Conservation (phyloP, 2,329 filamentous ascomycete species). For the Blastomyces silverae region DNA sequence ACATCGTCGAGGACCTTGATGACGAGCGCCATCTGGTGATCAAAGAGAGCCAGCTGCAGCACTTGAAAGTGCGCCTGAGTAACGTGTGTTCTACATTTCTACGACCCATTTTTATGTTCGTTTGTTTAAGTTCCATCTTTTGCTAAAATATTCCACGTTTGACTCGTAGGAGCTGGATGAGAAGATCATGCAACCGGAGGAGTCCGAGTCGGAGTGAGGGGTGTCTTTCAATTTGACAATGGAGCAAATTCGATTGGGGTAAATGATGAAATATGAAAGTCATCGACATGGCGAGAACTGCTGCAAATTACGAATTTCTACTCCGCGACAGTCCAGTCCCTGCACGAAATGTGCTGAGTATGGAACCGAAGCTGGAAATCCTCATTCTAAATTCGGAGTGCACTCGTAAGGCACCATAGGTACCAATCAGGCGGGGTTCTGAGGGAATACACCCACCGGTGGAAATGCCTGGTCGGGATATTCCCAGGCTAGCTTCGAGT, state of each 20-base stretch:
- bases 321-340: neutral
- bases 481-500: neutral
- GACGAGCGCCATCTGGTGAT: conserved; percentile 43
- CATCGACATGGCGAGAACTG: too few species aligned
- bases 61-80: conserved; percentile 39
- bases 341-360: neutral
- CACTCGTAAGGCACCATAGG: neutral
- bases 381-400: neutral
- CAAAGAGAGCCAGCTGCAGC: conserved; percentile 42
- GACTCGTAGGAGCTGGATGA: conserved; percentile 40
- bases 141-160: neutral
- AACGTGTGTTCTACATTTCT: conserved; percentile 28
- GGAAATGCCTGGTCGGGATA: neutral
- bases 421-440: neutral
- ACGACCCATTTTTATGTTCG: neutral
- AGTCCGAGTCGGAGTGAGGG: conserved; percentile 39
- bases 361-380: neutral
- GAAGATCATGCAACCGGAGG: conserved; percentile 44
- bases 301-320: neutral
- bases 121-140: neutral
- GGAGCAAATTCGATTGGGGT: neutral
- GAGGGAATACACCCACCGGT: neutral
- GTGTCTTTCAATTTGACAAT: neutral
- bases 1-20: conserved; percentile 44
- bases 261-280: neutral